Evolutionary conservation across 139 green algal genomes (phyloP).

Genomic region (Coelastrella sp.): DNA sequence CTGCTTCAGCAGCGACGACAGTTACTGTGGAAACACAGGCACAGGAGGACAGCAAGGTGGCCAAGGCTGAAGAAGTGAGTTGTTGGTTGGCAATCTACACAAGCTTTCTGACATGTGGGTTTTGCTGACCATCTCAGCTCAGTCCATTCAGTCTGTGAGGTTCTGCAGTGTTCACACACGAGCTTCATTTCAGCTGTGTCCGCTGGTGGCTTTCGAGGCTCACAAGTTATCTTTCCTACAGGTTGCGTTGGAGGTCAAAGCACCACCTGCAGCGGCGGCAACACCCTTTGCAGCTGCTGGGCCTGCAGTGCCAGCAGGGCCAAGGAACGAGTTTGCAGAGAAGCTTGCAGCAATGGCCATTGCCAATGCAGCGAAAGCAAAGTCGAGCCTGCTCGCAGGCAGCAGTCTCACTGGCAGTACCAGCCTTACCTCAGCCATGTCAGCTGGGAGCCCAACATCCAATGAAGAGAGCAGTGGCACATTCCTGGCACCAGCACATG

Average conservation of each 20-base stretch:
- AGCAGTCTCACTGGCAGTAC: background rate
- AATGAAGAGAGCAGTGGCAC: background rate
- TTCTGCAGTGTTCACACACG: too few species aligned
- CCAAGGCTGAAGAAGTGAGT: too few species aligned
- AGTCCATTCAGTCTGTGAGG: too few species aligned
- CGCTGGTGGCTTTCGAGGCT: too few species aligned
- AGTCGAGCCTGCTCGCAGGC: slow-evolving; percentile 34
- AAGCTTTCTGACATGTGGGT: too few species aligned
- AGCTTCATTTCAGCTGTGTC: too few species aligned
- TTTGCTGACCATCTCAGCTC: too few species aligned
- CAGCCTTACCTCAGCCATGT: slow-evolving; percentile 1
- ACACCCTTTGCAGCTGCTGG: slow-evolving; percentile 16
- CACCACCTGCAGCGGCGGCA: background rate
- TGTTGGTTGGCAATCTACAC: too few species aligned
- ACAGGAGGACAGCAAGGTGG: background rate
- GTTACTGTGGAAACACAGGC: background rate
- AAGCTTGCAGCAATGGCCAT: slow-evolving; percentile 6
- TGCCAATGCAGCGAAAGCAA: background rate
- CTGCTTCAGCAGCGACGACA: too few species aligned
- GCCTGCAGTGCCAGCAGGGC: background rate
- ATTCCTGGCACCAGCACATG: background rate
- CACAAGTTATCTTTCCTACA: too few species aligned
- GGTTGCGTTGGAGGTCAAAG: too few species aligned
- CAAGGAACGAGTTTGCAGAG: slow-evolving; percentile 42
- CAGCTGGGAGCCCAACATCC: background rate